phyloP scores from a whole-genome alignment of 73 alveolate genomes.

The Paramecium caudatum region DNA sequence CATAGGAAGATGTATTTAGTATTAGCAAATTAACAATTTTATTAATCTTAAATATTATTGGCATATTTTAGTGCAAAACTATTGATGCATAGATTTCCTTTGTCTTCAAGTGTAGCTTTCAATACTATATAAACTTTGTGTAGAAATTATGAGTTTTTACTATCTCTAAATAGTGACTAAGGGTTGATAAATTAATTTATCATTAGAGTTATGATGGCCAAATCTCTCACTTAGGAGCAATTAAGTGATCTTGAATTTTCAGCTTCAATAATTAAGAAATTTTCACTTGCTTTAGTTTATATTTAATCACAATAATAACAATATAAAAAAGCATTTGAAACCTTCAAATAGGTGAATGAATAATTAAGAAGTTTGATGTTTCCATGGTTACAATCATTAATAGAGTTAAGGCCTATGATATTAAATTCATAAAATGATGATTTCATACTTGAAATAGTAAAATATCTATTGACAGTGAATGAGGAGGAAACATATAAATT shows the following conservation, averaged over 20 bases:
- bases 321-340: conserved; percentile 40
- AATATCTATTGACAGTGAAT: background rate
- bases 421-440: conserved; percentile 4
- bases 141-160: background rate
- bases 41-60: background rate
- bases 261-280: background rate
- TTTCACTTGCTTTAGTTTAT: background rate
- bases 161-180: background rate
- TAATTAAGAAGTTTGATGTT: background rate
- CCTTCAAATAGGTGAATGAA: background rate
- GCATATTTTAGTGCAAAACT: background rate
- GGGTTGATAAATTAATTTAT: background rate
- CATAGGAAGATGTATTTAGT: conserved; percentile 46
- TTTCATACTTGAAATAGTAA: background rate
- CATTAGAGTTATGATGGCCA: background rate
- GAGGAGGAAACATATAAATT: conserved; percentile 39
- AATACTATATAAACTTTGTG: background rate
- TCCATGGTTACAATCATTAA: background rate
- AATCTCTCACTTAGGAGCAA: background rate
- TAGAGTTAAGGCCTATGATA: conserved; percentile 43
- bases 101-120: background rate
- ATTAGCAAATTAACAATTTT: conserved; percentile 2
- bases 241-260: conserved; percentile 6
- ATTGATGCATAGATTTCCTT: conserved; percentile 3
- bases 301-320: background rate